A percentile compares a stretch with the other conserved stretches of the same genome.
Conservation (phyloP, 208 protist genomes). For the Crithidia mellificae region DNA sequence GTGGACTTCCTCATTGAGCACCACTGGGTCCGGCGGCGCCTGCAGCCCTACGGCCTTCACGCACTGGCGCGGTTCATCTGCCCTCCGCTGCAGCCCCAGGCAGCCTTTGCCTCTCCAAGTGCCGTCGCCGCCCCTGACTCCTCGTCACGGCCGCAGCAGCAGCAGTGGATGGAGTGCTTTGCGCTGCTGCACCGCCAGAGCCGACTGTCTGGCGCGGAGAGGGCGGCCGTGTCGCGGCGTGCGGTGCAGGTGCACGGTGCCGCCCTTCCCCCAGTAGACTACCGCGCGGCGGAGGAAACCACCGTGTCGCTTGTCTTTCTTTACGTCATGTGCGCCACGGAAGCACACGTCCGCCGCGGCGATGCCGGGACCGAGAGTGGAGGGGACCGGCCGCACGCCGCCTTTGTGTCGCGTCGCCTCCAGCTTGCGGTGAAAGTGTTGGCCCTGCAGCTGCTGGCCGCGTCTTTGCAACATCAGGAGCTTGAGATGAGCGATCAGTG, state of each 20-base stretch:
- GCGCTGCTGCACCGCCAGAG: constrained; percentile 45
- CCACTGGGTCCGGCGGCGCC: constrained; percentile 10
- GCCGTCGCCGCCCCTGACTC: neutral
- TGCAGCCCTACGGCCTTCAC: constrained; percentile 33
- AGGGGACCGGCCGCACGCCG: neutral
- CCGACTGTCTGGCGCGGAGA: constrained; percentile 27
- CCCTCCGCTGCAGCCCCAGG: neutral
- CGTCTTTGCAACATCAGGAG: constrained; percentile 13
- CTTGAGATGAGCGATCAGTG: neutral
- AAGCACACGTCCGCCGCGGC: constrained; percentile 36
- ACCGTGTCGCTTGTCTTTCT: constrained; percentile 17
- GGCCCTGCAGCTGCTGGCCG: constrained; percentile 19
- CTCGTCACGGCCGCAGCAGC: constrained; percentile 1
- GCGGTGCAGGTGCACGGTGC: constrained; percentile 13
- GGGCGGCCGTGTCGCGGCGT: constrained; percentile 11
- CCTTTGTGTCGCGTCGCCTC: constrained; percentile 8
- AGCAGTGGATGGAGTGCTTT: constrained; percentile 35
- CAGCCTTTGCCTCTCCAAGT: neutral
- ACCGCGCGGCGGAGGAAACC: constrained; percentile 22
- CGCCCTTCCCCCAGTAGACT: constrained; percentile 20
- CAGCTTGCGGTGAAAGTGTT: constrained; percentile 30
- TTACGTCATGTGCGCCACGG: constrained; percentile 34
- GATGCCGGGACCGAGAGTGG: constrained; percentile 4
- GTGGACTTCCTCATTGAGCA: constrained; percentile 13
- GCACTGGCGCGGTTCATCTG: constrained; percentile 27